phyloP scores from a whole-genome alignment of 371 early-diverging fungal genomes.

The Apophysomyces variabilis region DNA sequence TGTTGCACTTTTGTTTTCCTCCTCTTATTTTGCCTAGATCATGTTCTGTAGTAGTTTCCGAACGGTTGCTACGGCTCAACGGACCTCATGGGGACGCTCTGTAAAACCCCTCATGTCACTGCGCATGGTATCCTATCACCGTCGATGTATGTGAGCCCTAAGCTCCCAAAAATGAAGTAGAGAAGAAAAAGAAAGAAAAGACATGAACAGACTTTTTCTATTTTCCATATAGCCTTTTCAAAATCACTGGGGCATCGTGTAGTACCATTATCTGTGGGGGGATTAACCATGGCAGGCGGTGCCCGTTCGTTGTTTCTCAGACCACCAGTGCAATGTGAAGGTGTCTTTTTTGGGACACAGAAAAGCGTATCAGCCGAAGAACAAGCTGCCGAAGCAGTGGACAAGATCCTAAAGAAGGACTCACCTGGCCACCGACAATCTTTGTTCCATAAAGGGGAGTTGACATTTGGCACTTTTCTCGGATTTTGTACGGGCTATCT shows the following conservation, averaged over 20 bases:
- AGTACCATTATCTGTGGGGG: too few species aligned
- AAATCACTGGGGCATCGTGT: too few species aligned
- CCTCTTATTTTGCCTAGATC: neutral
- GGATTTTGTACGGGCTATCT: slow-evolving; percentile 54
- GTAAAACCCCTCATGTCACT: too few species aligned
- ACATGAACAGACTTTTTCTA: too few species aligned
- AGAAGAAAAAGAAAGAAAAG: too few species aligned
- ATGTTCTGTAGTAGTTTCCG: neutral
- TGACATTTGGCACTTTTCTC: slow-evolving; percentile 51
- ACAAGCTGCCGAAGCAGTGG: neutral
- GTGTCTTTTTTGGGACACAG: slow-evolving; percentile 14
- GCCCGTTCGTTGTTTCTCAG: slow-evolving; percentile 26
- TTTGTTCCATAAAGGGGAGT: slow-evolving; percentile 40
- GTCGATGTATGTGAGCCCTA: too few species aligned
- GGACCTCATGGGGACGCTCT: too few species aligned
- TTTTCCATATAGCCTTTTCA: too few species aligned
- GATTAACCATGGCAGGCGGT: slow-evolving; percentile 19
- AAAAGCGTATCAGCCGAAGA: neutral
- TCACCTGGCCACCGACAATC: slow-evolving; percentile 14
- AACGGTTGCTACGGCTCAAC: too few species aligned
- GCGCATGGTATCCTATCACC: too few species aligned
- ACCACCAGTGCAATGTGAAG: slow-evolving; percentile 35
- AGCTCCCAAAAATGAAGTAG: too few species aligned
- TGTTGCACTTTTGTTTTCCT: neutral
- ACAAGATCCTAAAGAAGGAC: neutral